Evolutionary conservation across 192 early-diverging fungal species (phyloP), one percentile per base, ranked within the genome.

Genomic region (Gorgonomyces haynaldii): DNA sequence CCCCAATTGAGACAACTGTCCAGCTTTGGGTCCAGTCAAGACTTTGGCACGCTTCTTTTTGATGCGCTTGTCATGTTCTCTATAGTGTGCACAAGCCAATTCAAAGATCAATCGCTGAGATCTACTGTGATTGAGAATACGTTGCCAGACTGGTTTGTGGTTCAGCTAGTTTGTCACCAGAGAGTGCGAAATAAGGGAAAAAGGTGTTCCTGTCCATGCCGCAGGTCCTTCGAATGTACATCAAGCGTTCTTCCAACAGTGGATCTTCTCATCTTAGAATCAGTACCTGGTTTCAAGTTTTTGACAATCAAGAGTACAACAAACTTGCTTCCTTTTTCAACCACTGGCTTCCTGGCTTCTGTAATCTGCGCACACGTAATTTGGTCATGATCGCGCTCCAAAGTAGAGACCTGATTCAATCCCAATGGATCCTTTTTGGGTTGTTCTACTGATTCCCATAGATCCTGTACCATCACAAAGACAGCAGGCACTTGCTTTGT

Each of bases 1-100:
- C 4, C 86, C 89, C 27, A 38, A 20, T 0, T 62, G 43, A 29
- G 46, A 24, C 27, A 74, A 45, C 21, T 61, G 50, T 2, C 57
- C 43, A 17, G 40, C 23, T 21, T 32, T 9, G 0, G 3, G 28
- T 6, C n/a, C 22, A 6, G 62, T 49, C 0, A 81, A 67, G 24
- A 88, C 51, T 37, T 69, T 76, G 0, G 78, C 56, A 40, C 74
- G 73, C 42, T 88, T 88, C 53, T 76, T 81, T 49, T 79, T 79
- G 31, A 82, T 44, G 7, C 79, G 57, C 48, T 88, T 89, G 17
- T 77, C 72, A 45, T 72, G 76, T 29, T 91, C 81, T 35, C 76
- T 75, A 63, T 86, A 92, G 53, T 86, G 88, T 35, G 64, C 67
- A 46, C 78, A 59, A 0, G 83, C 70, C 20, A 72, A 54, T 53